Evolutionary conservation across 495 filamentous ascomycete species (phyloP), one percentile per base, ranked within the genome.

Genomic region (Cudoniella acicularis): DNA sequence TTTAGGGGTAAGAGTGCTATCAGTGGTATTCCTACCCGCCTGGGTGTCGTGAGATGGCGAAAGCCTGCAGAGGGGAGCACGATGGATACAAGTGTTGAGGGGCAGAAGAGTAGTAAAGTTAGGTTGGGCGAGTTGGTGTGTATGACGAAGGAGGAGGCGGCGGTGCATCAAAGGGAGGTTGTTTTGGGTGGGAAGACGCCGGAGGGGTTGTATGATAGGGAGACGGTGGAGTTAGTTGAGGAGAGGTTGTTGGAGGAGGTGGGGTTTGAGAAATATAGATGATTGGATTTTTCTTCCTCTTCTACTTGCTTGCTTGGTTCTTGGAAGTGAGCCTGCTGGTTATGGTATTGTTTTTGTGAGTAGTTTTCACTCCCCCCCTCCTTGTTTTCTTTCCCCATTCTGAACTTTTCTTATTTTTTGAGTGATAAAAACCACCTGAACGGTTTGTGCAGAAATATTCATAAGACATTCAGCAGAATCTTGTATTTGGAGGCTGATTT

Each of bases 131-230:
- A 96, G 25, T 70, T 99, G 30, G 94, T 98, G 3, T 89, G 89
- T 64, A 91, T 99, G 91, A 98, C 95, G 8, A 97, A 94, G 71
- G 93, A 98, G 59, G 94, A 98, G 69, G 87, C 85, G n/a, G 75
- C 79, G 10, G 77, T 77, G 53, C 94, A 98, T 67, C 89, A 93
- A 67, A 85, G 83, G 61, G 82, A 90, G 66, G 82, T 96, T 16
- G 70, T 98, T n/a, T 83, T 79, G 60, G 90, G 79, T 0, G 78
- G 75, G 3, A 89, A 87, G 77, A 75, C 51, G 13, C 78, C 78
- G 10, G 86, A 90, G 67, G 86, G 93, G 8, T 47, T 96, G 40
- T 97, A 96, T 67, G 82, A 85, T 56, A 67, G 64, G 22, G 77
- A 79, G 18, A 81, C 87, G 0, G 65, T 92, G 10, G 78, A 84